phyloP scores from a whole-genome alignment of 2,329 filamentous ascomycete genomes.

The Plectosphaerella sp. region DNA sequence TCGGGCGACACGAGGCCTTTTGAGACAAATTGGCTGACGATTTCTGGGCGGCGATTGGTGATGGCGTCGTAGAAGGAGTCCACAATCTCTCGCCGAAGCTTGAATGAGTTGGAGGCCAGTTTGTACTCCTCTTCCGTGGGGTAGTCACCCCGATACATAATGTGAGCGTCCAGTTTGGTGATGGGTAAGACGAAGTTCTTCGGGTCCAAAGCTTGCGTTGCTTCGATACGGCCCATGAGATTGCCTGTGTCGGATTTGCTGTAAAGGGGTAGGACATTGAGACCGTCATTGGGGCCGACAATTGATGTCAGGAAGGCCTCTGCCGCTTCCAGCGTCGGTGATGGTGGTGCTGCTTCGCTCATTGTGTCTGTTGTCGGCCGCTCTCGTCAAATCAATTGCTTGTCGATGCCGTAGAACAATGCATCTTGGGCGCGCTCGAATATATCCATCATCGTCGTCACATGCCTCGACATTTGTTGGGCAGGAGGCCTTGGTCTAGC shows the following conservation, averaged over 20 bases:
- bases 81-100: constrained; percentile 15
- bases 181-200: neutral
- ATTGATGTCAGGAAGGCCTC: neutral
- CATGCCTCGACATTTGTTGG: neutral
- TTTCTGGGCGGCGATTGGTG: constrained; percentile 16
- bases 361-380: no score
- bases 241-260: neutral
- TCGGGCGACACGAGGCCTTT: constrained; percentile 33
- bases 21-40: constrained; percentile 23
- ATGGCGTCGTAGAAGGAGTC: constrained; percentile 23
- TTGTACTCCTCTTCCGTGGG: neutral
- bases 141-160: neutral
- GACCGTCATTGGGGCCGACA: neutral
- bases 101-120: neutral
- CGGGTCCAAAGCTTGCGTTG: neutral
- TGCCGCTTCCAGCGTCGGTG: no score
- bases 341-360: no score
- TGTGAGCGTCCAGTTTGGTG: neutral
- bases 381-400: no score
- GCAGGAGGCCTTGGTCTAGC: neutral
- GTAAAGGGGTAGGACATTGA: neutral
- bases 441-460: neutral
- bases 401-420: no score
- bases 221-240: neutral
- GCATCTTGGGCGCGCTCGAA: no score